A percentile compares a stretch with the other conserved stretches of the same genome.
Evolutionary conservation across 805 yeast species (phyloP).

Genomic region (Candida silvicultrix): DNA sequence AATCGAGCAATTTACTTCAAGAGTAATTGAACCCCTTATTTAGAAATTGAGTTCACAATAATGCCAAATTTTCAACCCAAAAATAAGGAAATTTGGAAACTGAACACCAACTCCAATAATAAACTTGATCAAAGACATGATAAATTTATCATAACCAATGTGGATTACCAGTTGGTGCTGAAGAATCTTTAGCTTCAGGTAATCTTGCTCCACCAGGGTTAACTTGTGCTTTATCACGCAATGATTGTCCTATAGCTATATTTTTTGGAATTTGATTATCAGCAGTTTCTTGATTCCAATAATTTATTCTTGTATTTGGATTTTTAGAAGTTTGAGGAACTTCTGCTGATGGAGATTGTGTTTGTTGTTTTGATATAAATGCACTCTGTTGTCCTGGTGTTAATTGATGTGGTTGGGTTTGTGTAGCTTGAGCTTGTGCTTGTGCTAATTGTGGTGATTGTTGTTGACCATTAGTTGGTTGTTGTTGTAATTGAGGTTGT

Average conservation of each 20-base stretch:
- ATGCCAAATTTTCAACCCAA: no score
- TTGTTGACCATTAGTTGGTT: slow-evolving; percentile 4
- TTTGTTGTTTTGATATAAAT: slow-evolving; percentile 3
- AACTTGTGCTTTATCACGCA: slow-evolving; percentile 6
- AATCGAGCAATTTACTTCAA: no score
- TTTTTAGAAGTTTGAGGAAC: background rate
- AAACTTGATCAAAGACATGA: background rate
- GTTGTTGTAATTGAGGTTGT: slow-evolving; percentile 1
- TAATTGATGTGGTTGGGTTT: no score
- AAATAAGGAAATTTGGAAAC: no score
- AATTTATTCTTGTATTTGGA: background rate
- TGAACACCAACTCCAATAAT: no score
- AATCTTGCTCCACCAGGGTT: background rate
- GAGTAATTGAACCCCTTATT: no score
- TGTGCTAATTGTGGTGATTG: background rate
- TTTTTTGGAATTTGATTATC: slow-evolving; percentile 6
- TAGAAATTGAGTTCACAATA: no score
- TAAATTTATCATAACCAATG: slow-evolving; percentile 20
- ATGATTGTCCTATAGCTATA: slow-evolving; percentile 10
- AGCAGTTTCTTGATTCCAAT: background rate
- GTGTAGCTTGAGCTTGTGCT: no score
- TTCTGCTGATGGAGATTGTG: background rate
- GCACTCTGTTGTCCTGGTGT: background rate
- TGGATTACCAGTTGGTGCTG: slow-evolving; percentile 14
- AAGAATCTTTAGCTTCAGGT: background rate